Conservation (phyloP, 345 rosid species). For the Murraya koenigii region DNA sequence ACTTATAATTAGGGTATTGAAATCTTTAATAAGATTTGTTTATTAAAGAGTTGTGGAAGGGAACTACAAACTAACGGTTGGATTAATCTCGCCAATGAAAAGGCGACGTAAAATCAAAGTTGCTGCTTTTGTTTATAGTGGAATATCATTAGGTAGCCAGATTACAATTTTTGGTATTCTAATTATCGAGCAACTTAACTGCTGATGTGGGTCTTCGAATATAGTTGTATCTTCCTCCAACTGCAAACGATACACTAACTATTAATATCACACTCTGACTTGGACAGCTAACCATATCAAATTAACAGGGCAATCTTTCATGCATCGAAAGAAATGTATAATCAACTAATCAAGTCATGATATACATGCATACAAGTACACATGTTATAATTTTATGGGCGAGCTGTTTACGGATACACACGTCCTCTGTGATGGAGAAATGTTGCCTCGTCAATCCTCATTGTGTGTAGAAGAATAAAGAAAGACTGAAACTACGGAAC, state of each 20-base stretch:
- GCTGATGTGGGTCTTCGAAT: background rate
- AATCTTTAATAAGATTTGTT: background rate
- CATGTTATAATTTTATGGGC: too few species aligned
- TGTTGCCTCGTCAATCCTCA: too few species aligned
- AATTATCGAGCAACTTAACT: background rate
- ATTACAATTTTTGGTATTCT: background rate
- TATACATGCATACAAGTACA: too few species aligned
- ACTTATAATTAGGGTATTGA: background rate
- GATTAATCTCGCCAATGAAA: background rate
- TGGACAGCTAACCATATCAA: too few species aligned
- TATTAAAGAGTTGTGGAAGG: background rate
- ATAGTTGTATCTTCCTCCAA: background rate
- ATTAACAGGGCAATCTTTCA: too few species aligned
- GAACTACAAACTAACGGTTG: background rate
- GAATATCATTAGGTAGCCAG: background rate
- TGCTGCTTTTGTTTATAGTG: background rate
- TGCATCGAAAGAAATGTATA: too few species aligned
- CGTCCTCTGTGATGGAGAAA: too few species aligned
- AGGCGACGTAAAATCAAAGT: background rate
- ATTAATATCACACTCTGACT: too few species aligned
- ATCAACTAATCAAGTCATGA: too few species aligned
- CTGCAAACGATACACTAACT: background rate
- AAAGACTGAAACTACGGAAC: too few species aligned
- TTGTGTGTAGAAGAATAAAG: too few species aligned
- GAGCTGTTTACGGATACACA: too few species aligned